Evolutionary conservation across 2,329 filamentous ascomycete species (phyloP).

Genomic region (Endocalyx cinctus): DNA sequence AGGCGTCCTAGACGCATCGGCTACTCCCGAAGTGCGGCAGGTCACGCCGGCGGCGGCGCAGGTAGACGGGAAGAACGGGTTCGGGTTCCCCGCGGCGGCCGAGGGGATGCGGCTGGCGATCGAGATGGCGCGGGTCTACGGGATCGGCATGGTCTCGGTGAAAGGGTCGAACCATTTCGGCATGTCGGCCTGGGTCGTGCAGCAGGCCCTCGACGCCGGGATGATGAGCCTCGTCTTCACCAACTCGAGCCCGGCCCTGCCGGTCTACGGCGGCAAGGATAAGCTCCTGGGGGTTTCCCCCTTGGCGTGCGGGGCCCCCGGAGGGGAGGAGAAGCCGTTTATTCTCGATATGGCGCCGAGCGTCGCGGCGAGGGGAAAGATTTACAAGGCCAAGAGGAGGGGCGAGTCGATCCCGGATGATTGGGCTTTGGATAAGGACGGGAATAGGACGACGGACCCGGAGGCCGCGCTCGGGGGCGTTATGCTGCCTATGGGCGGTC

Average conservation of each 20-base stretch:
- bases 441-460: conserved; percentile 66
- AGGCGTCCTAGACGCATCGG: conserved; percentile 60
- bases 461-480: conserved; percentile 66
- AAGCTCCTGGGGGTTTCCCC: conserved; percentile 72
- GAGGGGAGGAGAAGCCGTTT: conserved; percentile 54
- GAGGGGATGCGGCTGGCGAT: conserved; percentile 64
- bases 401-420: conserved; percentile 65
- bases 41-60: conserved; percentile 68
- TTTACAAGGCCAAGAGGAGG: conserved; percentile 63
- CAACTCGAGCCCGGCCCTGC: conserved; percentile 67
- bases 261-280: conserved; percentile 63
- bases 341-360: conserved; percentile 73
- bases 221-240: conserved; percentile 70
- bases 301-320: conserved; percentile 72
- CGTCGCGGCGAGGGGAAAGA: conserved; percentile 66
- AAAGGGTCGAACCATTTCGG: conserved; percentile 79
- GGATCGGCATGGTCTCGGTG: conserved; percentile 72
- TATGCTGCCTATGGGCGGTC: conserved; percentile 82
- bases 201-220: conserved; percentile 67
- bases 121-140: conserved; percentile 57
- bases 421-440: conserved; percentile 73
- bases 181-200: conserved; percentile 77
- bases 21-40: conserved; percentile 53
- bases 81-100: conserved; percentile 69
- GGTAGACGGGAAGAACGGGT: conserved; percentile 64